A percentile compares a stretch with the other conserved stretches of the same genome.
These are phyloP conservation scores for Ophiosphaerella korrae DNA, from an alignment of 2,329 filamentous ascomycete genomes.

Conservation along the genomic window DNA sequence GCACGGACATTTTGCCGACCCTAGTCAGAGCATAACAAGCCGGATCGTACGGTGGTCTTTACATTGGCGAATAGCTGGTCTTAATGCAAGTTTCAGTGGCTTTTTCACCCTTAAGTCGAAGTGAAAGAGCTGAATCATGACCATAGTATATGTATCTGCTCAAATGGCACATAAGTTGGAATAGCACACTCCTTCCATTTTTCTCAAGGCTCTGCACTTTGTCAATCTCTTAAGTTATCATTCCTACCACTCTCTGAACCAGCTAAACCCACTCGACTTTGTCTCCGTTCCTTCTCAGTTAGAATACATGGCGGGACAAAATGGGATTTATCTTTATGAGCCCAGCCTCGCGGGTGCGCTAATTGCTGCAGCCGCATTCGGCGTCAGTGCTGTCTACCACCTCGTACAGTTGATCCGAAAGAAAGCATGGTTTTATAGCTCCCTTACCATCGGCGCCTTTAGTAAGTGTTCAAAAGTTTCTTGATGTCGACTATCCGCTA, in stretches of 20 bases:
- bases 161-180: not conserved
- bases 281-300: not conserved
- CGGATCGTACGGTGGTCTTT: not conserved
- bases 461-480: conserved; percentile 10
- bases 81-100: too few relatives aligned
- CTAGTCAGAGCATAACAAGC: not conserved
- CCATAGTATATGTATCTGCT: not conserved
- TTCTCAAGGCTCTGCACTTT: too few relatives aligned
- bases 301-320: conserved; percentile 16
- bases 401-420: conserved; percentile 20
- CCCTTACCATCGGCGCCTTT: conserved; percentile 22
- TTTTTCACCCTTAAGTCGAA: not conserved
- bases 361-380: conserved; percentile 19
- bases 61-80: too few relatives aligned
- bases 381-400: conserved; percentile 21
- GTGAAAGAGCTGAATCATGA: not conserved
- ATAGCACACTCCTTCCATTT: not conserved
- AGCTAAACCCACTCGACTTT: too few relatives aligned
- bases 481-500: not conserved
- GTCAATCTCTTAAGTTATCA: too few relatives aligned
- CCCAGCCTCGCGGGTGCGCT: conserved; percentile 18
- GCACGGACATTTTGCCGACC: too few relatives aligned
- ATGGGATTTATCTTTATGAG: conserved; percentile 23
- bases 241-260: too few relatives aligned
- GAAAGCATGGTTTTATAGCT: conserved; percentile 31